These are phyloP conservation scores for Penicillium sp. DNA, from an alignment of 2,329 filamentous ascomycete genomes.

Conservation along the genomic window DNA sequence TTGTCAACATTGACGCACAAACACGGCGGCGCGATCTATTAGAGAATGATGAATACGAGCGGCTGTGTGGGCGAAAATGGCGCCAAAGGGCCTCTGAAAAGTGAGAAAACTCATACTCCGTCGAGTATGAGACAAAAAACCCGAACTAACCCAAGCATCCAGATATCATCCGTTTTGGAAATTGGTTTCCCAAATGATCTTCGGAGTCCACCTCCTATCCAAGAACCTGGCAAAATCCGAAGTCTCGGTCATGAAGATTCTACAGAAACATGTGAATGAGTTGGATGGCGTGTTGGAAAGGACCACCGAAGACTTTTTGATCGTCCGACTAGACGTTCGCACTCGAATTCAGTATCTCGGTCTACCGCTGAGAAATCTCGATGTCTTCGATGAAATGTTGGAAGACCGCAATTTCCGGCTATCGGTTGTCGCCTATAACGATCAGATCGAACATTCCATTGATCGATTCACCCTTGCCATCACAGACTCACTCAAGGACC, in stretches of 20 bases:
- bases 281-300: slow-evolving; percentile 87
- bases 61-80: slow-evolving; percentile 73
- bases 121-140: not conserved
- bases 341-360: slow-evolving; percentile 78
- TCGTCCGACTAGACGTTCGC: slow-evolving; percentile 74
- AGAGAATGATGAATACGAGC: slow-evolving; percentile 66
- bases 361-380: slow-evolving; percentile 77
- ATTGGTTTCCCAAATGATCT: slow-evolving; percentile 86
- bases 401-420: slow-evolving; percentile 78
- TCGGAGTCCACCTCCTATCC: slow-evolving; percentile 85
- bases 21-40: slow-evolving; percentile 65
- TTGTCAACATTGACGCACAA: slow-evolving; percentile 41
- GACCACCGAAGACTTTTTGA: slow-evolving; percentile 77
- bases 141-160: slow-evolving; percentile 10
- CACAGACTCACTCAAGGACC: slow-evolving; percentile 74
- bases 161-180: slow-evolving; percentile 86
- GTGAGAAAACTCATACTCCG: slow-evolving; percentile 18
- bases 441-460: slow-evolving; percentile 86
- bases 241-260: slow-evolving; percentile 79
- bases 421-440: slow-evolving; percentile 81
- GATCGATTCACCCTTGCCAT: slow-evolving; percentile 74
- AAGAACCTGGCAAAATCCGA: slow-evolving; percentile 86
- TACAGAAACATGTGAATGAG: slow-evolving; percentile 91
- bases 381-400: slow-evolving; percentile 82
- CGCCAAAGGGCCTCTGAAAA: slow-evolving; percentile 68